Base-by-base conservation (phyloP, 2,329 filamentous ascomycete genomes). In the Dendryphion nanum region DNA sequence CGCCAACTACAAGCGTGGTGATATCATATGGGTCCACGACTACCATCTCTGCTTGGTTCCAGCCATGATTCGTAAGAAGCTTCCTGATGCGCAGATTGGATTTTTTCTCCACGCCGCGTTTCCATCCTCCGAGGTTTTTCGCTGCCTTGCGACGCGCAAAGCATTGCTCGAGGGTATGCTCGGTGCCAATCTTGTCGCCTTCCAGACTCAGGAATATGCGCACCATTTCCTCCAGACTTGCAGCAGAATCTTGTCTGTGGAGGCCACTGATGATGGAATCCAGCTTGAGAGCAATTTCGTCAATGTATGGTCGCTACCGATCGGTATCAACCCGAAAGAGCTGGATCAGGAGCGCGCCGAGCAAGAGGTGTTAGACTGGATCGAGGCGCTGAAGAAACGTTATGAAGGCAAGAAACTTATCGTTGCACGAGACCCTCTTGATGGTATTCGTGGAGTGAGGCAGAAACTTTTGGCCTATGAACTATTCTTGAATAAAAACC, bases 71-170 rank as follows among this genome's bases (percentile, higher is more conserved):
- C 86, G 91, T 18, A 83, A 94, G 69, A 86, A 90, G 72, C 75
- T 93, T 7, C 90, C 91, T 0, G 89, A 96, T 48, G 91, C 91
- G 13, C 86, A 95, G 69, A 96, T 97, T 53, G 91, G 91, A 8
- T 93, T 97, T 72, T 97, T 96, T 70, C 72, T 97, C 13, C 91
- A 97, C 61, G 89, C 91, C 18, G 89, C 91, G 0, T 97, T 97
- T 66, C 91, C 91, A 1, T 96, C 91, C 0, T 96, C 91, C 0
- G 91, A 97, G 59, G 89, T 97, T 1, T 97, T 97, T 69, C 81
- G 91, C 33, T 97, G 91, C 63, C 71, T 97, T 16, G 87, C 91
- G 3, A 83, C 89, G 8, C 85, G 91, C 41, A 90, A 86, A 51
- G 80, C 95, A 65, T 77, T 97, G 7, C 77, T 97, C 2, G 85